Evolutionary conservation across 2,329 filamentous ascomycete species (phyloP).

Genomic region (Myriosclerotinia scirpicola): DNA sequence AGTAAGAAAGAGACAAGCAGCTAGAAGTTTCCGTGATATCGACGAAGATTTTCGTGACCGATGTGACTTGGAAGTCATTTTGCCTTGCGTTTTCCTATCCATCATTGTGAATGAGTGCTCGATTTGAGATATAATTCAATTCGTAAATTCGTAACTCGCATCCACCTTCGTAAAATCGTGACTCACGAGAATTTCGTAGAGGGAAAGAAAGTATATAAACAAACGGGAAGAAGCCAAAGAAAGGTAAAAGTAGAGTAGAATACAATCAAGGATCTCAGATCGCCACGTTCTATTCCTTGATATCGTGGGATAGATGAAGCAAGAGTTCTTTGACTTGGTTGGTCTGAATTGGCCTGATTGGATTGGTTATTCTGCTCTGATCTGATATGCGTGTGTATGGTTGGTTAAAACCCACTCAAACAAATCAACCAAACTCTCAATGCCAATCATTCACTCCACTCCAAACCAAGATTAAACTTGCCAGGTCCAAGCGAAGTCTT

Average conservation of each 20-base stretch:
- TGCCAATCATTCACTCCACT: conserved; percentile 5
- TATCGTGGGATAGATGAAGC: conserved; percentile 14
- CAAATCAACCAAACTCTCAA: background rate
- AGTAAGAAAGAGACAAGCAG: conserved; percentile 27
- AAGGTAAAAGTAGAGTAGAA: background rate
- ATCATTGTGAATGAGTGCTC: background rate
- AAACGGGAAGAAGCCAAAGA: background rate
- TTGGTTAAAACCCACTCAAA: background rate
- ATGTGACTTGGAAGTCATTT: conserved; percentile 25
- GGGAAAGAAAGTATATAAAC: background rate
- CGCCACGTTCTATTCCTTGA: conserved; percentile 16
- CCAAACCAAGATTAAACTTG: conserved; percentile 15
- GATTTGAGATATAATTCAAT: background rate
- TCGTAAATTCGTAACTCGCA: background rate
- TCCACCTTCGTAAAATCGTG: background rate
- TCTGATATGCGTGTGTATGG: conserved; percentile 8
- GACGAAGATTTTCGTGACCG: conserved; percentile 25
- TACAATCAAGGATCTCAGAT: conserved; percentile 4
- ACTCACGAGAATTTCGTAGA: background rate
- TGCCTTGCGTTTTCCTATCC: background rate
- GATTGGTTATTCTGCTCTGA: background rate
- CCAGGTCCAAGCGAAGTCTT: background rate
- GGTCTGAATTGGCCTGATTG: background rate
- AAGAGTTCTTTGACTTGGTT: background rate
- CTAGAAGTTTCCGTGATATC: conserved; percentile 22